phyloP scores from a whole-genome alignment of 139 green algal genomes.

The Microglena sp. region DNA sequence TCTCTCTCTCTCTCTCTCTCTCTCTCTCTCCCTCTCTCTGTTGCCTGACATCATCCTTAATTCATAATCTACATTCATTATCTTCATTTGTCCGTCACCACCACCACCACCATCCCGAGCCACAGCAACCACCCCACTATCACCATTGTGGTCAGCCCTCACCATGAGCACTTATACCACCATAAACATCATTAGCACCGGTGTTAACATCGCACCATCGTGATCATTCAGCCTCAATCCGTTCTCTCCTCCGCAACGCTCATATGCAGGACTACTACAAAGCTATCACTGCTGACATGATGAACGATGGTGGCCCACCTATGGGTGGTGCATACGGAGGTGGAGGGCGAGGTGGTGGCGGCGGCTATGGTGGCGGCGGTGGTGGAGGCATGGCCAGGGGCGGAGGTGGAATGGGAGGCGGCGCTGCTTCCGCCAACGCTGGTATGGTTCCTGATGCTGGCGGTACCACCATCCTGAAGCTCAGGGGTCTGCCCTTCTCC shows the following conservation, averaged over 20 bases:
- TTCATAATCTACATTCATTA: no score
- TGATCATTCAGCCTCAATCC: neutral
- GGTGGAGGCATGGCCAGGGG: neutral
- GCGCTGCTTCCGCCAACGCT: neutral
- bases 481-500: slow-evolving; percentile 75
- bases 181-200: no score
- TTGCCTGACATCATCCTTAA: no score
- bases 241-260: neutral
- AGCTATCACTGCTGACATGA: slow-evolving; percentile 43
- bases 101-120: no score
- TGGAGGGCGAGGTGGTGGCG: neutral
- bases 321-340: slow-evolving; percentile 3
- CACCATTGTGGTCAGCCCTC: no score
- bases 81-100: no score
- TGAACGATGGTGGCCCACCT: slow-evolving; percentile 15
- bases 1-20: no score
- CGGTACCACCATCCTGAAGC: slow-evolving; percentile 56
- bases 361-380: neutral
- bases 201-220: no score
- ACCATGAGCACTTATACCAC: no score
- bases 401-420: neutral
- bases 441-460: neutral
- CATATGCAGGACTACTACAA: slow-evolving; percentile 56
- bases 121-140: no score
- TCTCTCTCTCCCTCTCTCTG: no score